phyloP scores from a whole-genome alignment of 2,329 filamentous ascomycete species.

The Thelonectria rubi region DNA sequence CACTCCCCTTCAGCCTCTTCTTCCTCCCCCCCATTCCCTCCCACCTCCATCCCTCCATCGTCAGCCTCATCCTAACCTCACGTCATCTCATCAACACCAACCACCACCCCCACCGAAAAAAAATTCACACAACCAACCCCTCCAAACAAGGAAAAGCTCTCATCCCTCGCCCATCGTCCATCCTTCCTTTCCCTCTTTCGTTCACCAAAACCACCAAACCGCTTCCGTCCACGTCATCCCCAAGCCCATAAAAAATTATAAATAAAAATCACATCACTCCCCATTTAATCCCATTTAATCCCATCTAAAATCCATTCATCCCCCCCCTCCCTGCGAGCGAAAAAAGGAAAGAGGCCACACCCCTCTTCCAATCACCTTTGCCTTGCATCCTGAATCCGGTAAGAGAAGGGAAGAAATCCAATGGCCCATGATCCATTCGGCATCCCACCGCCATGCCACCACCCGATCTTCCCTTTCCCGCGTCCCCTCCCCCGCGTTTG shows the following conservation, averaged over 20 bases:
- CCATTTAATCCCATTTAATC: conserved; percentile 9
- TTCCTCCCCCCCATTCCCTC: not conserved
- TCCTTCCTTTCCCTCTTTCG: conserved; percentile 9
- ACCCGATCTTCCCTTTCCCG: not conserved
- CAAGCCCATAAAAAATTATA: conserved; percentile 21
- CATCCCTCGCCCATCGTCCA: conserved; percentile 11
- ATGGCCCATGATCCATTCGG: not conserved
- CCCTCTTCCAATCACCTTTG: conserved; percentile 22
- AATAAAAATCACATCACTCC: conserved; percentile 6
- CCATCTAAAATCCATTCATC: not conserved
- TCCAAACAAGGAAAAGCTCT: conserved; percentile 34
- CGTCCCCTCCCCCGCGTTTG: conserved; percentile 8
- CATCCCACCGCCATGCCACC: conserved; percentile 11
- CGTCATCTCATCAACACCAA: conserved; percentile 20
- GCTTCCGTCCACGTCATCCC: conserved; percentile 25
- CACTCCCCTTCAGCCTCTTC: not conserved
- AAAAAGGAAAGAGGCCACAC: not conserved
- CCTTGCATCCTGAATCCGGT: conserved; percentile 13
- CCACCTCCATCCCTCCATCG: not conserved
- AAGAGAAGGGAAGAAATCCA: conserved; percentile 10
- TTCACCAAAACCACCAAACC: conserved; percentile 23
- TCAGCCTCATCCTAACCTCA: conserved; percentile 33
- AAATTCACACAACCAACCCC: not conserved
- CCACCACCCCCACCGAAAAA: conserved; percentile 22
- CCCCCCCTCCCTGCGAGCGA: not conserved